Conservation (phyloP, 495 filamentous ascomycete species). For the Penicilliopsis zonata region DNA sequence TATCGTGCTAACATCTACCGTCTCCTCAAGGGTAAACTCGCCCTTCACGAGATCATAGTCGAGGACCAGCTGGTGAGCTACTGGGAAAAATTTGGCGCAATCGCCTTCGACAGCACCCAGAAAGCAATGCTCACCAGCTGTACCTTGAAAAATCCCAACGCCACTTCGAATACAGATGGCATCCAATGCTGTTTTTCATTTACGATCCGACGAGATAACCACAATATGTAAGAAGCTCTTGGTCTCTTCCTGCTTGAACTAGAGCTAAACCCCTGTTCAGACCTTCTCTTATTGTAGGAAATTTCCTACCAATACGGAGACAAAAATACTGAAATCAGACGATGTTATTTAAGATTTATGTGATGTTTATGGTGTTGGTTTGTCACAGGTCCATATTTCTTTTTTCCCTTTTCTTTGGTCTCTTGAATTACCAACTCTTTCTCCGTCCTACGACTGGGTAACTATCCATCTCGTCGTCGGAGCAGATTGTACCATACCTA, state of each 20-base stretch:
- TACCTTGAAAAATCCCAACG: slow-evolving; percentile 74
- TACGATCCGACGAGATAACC: slow-evolving; percentile 82
- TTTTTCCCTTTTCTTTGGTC: too few relatives aligned
- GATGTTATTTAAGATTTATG: too few relatives aligned
- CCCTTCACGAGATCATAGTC: slow-evolving; percentile 88
- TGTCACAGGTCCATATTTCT: too few relatives aligned
- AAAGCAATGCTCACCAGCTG: slow-evolving; percentile 96
- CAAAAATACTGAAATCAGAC: too few relatives aligned
- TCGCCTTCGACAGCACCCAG: slow-evolving; percentile 91
- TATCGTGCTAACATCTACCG: background rate
- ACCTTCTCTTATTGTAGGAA: slow-evolving; percentile 88
- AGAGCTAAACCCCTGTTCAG: slow-evolving; percentile 31
- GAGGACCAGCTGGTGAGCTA: slow-evolving; percentile 93
- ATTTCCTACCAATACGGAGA: slow-evolving; percentile 67
- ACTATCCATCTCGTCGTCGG: too few relatives aligned
- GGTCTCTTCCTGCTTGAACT: background rate
- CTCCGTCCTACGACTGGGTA: too few relatives aligned
- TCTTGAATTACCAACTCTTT: too few relatives aligned
- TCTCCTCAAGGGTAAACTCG: slow-evolving; percentile 66
- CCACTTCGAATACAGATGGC: slow-evolving; percentile 54
- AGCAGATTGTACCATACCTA: too few relatives aligned
- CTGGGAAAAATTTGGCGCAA: slow-evolving; percentile 98
- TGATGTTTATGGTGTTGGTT: too few relatives aligned
- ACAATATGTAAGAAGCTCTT: slow-evolving; percentile 76
- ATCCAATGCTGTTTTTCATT: slow-evolving; percentile 97